Conservation (phyloP, 768 basidiomycete genomes). For the Austroboletus eburneus region DNA sequence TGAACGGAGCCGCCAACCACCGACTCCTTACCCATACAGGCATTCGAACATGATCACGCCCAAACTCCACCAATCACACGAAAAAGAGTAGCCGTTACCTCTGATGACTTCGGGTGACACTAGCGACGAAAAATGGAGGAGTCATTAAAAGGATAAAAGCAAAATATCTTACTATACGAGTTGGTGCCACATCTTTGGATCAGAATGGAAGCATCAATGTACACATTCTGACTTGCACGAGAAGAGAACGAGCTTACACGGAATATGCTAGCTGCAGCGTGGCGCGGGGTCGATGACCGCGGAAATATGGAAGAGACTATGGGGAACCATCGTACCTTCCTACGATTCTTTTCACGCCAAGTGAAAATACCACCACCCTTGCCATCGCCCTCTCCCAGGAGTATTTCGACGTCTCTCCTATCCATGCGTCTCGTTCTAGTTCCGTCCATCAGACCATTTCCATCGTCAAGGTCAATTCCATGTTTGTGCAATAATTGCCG, state of each 20-base stretch:
- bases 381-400: constrained; percentile 82
- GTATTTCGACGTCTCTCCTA: constrained; percentile 73
- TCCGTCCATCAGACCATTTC: constrained; percentile 58
- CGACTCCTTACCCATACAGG: constrained; percentile 71
- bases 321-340: constrained; percentile 57
- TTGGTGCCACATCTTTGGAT: constrained; percentile 72
- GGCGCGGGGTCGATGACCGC: constrained; percentile 20
- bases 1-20: constrained; percentile 24
- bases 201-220: constrained; percentile 29
- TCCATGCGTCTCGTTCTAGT: constrained; percentile 75
- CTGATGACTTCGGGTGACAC: constrained; percentile 91
- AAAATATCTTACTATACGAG: constrained; percentile 67
- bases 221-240: constrained; percentile 7
- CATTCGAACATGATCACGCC: constrained; percentile 97
- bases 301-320: constrained; percentile 28
- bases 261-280: constrained; percentile 73
- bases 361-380: constrained; percentile 86
- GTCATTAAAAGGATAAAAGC: constrained; percentile 24
- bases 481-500: constrained; percentile 84
- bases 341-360: constrained; percentile 91
- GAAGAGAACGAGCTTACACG: constrained; percentile 53
- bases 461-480: constrained; percentile 91
- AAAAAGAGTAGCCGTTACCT: constrained; percentile 89
- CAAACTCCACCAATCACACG: constrained; percentile 98
- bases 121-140: constrained; percentile 31